Base-by-base conservation (phyloP, 2,329 filamentous ascomycete genomes). In the Exophiala sideris region DNA sequence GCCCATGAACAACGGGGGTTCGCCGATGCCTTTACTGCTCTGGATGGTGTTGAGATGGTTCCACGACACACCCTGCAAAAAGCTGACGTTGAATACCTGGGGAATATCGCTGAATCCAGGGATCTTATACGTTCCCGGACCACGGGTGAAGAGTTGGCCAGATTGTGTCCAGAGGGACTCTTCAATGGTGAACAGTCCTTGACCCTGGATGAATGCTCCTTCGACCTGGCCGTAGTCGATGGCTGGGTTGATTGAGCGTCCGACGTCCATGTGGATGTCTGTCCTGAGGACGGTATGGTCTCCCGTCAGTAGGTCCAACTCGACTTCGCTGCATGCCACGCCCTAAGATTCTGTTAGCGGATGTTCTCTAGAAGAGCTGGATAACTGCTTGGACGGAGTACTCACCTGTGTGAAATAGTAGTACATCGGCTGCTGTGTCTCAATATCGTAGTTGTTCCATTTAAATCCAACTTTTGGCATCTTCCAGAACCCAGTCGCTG, bases 181-280 rank as follows among this genome's bases (percentile, higher is more conserved):
- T 68, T 89, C 87, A 0, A 84, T 88, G 0, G 87, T 92, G 72
- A 91, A 92, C 0, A 92, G 77, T 0, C 88, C 88, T 68, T 91
- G 80, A 3, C 88, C 88, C 69, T 92, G 88, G 24, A 92, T 77
- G 62, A 90, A 92, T 0, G 88, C 88, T 33, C 88, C 88, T 70
- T 91, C 87, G 62, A 91, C 89, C 70, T 92, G 88, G 2, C 88
- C 88, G 62, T 91, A 91, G 70, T 91, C 87, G 52, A 91, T 88
- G 16, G 84, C 79, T 0, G 87, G 87, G 67, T 83, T 83, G 66
- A 82, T 82, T 20, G 74, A 77, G 41, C 73, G 77, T 11, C 78
- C 78, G 1, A 97, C 90, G 65, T 97, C 92, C 94, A 99, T 99
- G 71, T 96, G 95, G 73, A 99, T 84, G 67, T 99, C 94, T 1